Evolutionary conservation across 148 eudicot species (phyloP), one percentile per base, ranked within the genome.

Genomic region (Pouteria glomerata): DNA sequence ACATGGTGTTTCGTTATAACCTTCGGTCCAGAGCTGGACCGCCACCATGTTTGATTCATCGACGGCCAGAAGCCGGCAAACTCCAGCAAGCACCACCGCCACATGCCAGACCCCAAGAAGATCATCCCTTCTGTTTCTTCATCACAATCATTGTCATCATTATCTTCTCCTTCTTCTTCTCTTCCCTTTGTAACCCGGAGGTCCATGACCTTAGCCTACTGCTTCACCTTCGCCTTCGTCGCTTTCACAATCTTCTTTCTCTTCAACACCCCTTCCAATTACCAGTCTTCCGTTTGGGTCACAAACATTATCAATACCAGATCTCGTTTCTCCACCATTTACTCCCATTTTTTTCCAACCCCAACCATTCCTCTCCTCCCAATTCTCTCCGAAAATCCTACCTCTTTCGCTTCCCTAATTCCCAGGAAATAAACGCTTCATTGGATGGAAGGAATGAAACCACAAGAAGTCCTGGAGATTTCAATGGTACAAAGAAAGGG

Each of bases 171-270:
- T 16, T 74, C 2, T 26, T 73, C 30, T 57, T 70, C 48, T 57
- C 18, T 15, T 69, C 37, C 45, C 6, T 63, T 53, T 23, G 47
- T 50, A 18, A 78, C 78, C 26, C 73, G 78, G 42, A 83, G 72
- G 68, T 52, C 79, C 31, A 76, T 66, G n/a, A n/a, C n/a, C n/a
- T n/a, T n/a, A n/a, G n/a, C n/a, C n/a, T n/a, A n/a, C n/a, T n/a
- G n/a, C n/a, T 77, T 87, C 75, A 77, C 82, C 66, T 59, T 77
- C 33, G 51, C 79, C 21, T 78, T 83, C 74, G 61, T 81, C 33
- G 52, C 59, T 63, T 87, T 74, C 73, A 74, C 79, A 4, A 42
- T 81, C 64, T 77, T 81, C 75, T 45, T 80, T 56, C 69, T 82
- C 69, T 64, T 87, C n/a, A 71, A 50, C 76, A 62, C 29, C 73